phyloP scores from a whole-genome alignment of 2,329 filamentous ascomycete species.

The Zymoseptoria pseudotritici region DNA sequence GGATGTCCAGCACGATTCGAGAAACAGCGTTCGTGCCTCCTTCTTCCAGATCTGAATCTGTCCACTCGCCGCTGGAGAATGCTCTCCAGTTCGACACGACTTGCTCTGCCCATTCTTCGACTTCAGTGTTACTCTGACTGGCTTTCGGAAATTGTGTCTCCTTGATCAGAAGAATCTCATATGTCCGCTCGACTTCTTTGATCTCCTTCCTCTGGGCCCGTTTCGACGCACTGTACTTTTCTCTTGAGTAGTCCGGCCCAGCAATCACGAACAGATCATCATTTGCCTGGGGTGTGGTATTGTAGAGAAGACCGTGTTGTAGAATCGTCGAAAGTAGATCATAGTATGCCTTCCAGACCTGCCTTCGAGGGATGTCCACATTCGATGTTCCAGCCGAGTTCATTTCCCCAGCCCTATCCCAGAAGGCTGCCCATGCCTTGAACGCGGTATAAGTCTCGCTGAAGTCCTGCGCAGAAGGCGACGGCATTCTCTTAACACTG shows the following conservation, averaged over 20 bases:
- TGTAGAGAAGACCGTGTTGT: conserved; percentile 55
- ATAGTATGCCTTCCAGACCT: conserved; percentile 84
- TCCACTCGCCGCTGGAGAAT: conserved; percentile 72
- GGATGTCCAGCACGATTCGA: conserved; percentile 68
- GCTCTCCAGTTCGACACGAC: conserved; percentile 81
- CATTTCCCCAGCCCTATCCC: conserved; percentile 34
- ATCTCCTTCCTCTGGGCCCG: conserved; percentile 62
- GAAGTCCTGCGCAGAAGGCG: conserved; percentile 14
- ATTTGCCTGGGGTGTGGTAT: conserved; percentile 22
- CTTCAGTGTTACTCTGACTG: conserved; percentile 66
- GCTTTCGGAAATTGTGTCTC: conserved; percentile 82
- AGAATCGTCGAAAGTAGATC: conserved; percentile 68
- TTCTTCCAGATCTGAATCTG: conserved; percentile 69
- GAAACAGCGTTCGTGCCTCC: conserved; percentile 71
- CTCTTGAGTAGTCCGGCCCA: not conserved
- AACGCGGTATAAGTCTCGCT: conserved; percentile 34
- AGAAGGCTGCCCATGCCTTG: conserved; percentile 62
- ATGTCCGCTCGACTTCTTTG: conserved; percentile 68
- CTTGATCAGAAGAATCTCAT: conserved; percentile 68
- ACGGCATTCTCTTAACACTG: conserved; percentile 17
- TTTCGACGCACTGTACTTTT: conserved; percentile 24
- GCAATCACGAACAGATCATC: conserved; percentile 32
- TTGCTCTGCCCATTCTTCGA: conserved; percentile 73
- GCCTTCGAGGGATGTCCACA: conserved; percentile 43
- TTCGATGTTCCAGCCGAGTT: conserved; percentile 29